Base-by-base conservation (phyloP, 176 grass and related monocot species). In the Calamus simplicifolius region DNA sequence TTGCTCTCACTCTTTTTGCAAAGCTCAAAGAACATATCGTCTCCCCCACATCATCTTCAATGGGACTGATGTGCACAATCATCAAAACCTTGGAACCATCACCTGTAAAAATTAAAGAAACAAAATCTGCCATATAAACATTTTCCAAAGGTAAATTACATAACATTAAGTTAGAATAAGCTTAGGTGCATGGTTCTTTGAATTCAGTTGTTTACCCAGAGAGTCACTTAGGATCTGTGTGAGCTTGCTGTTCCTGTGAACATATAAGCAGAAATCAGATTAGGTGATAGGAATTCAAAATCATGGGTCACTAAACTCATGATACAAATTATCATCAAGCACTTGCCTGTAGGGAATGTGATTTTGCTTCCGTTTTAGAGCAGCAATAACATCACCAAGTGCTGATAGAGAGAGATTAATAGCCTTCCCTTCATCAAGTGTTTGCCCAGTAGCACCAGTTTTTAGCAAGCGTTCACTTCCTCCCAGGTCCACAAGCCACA, bases 351-450 rank as follows among this genome's bases (percentile, higher is more conserved):
- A 97, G 62, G 93, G 93, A 69, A 97, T 70, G 77, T 97, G 93
- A 26, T 53, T 79, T 63, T 75, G 89, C 67, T 78, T 97, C 58
- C 62, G 30, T 55, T 79, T 92, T 23, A 92, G 88, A 54, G 93
- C 84, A 73, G 93, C 77, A 60, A 97, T 88, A 59, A 97, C 93
- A 64, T 97, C 87, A 14, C 87, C 93, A 13, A 97, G 81, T 30
- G 93, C 93, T 67, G 93, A 91, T 15, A 97, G 63, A 51, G 93
- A 97, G 49, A 97, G 81, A 74, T 97, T 97, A 51, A 97, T 97
- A 57, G 93, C 84, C 74, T 85, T 91, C 16, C 93, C 93, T 75
- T 97, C 93, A 18, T 97, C 93, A 58, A 97, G 80, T 29, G 84
- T 97, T 27, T 88, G 75, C 38, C 93, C 93, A 43, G 59, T 88